phyloP scores from a whole-genome alignment of 2,329 filamentous ascomycete species.

The Hypoxylon rubiginosum region DNA sequence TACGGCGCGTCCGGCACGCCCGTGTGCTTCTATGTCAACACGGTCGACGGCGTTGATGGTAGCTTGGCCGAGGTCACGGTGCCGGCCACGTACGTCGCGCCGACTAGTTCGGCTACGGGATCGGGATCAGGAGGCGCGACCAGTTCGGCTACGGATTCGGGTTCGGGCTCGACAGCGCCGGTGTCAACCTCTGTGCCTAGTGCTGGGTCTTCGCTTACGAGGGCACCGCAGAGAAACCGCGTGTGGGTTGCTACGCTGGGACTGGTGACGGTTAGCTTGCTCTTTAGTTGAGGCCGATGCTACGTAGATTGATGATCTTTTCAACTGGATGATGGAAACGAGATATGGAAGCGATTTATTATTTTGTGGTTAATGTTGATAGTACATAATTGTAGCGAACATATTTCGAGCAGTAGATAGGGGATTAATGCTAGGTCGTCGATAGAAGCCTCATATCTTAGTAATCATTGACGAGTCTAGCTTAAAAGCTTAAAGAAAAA shows the following conservation, averaged over 20 bases:
- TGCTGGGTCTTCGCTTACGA: neutral
- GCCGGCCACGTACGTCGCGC: slow-evolving; percentile 28
- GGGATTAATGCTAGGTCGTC: neutral
- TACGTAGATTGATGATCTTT: neutral
- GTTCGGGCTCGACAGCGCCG: neutral
- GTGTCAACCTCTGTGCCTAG: slow-evolving; percentile 8
- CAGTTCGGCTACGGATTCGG: neutral
- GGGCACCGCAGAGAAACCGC: neutral
- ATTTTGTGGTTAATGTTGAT: neutral
- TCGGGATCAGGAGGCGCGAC: too few species aligned
- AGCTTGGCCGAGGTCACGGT: slow-evolving; percentile 34
- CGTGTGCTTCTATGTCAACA: slow-evolving; percentile 30
- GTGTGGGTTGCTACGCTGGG: neutral
- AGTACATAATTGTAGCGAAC: neutral
- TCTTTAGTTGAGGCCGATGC: neutral
- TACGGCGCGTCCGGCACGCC: slow-evolving; percentile 33
- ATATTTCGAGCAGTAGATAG: neutral
- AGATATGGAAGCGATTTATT: neutral
- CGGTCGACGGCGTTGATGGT: slow-evolving; percentile 15
- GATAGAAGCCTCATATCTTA: too few species aligned
- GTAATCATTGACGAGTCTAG: too few species aligned
- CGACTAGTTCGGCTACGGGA: slow-evolving; percentile 1
- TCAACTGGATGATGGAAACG: neutral
- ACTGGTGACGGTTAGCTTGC: slow-evolving; percentile 1
- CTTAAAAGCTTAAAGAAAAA: too few species aligned